Percentiles rank a stretch among this genome's conserved stretches.
Evolutionary conservation across 2,329 filamentous ascomycete genomes (phyloP).

Genomic region (Lasiodiplodia theobromae): DNA sequence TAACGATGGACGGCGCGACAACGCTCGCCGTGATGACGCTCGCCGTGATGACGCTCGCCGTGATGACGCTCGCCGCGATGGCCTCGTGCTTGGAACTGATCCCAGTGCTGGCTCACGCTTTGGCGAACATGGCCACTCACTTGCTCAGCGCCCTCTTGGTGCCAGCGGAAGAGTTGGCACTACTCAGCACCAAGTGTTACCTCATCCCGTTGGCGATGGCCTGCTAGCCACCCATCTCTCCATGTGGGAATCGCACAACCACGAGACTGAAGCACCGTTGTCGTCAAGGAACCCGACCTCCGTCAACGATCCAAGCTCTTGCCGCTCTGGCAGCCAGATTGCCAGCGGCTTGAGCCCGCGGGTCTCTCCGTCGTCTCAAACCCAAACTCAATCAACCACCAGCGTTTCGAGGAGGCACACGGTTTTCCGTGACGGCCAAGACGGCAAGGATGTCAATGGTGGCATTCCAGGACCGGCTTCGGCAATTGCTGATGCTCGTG

Average conservation of each 20-base stretch:
- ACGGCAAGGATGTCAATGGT: neutral
- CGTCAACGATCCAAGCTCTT: neutral
- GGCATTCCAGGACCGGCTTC: neutral
- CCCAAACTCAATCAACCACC: neutral
- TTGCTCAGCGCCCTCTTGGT: neutral
- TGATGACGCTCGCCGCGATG: neutral
- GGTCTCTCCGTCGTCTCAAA: neutral
- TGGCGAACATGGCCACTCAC: slow-evolving; percentile 13
- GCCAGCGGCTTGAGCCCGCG: neutral
- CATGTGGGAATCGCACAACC: neutral
- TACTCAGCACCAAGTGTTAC: neutral
- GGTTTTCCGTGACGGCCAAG: no score
- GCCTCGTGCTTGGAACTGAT: slow-evolving; percentile 2
- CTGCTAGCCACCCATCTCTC: neutral
- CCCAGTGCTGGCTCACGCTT: slow-evolving; percentile 21
- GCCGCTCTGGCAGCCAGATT: neutral
- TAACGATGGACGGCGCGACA: neutral
- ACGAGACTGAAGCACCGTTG: neutral
- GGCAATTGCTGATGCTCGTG: neutral
- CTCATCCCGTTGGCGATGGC: neutral
- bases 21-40: neutral
- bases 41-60: neutral
- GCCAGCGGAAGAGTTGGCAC: neutral
- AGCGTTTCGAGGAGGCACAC: neutral
- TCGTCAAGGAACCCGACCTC: slow-evolving; percentile 8